These are phyloP conservation scores for Lentinula boryana DNA, from an alignment of 768 basidiomycete species.

Conservation along the genomic window DNA sequence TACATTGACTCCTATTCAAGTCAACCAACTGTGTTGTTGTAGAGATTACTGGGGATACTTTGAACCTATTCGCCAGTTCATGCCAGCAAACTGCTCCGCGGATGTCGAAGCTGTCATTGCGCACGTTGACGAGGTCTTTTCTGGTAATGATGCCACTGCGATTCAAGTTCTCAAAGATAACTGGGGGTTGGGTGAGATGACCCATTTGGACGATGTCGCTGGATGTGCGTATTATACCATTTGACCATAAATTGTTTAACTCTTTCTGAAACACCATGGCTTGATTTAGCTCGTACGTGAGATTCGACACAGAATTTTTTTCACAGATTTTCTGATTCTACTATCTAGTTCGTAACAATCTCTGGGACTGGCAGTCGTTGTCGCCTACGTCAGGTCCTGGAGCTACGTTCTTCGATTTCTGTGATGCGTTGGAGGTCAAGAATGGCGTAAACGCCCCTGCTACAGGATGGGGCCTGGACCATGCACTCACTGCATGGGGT, in stretches of 20 bases:
- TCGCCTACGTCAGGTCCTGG: conserved; percentile 29
- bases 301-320: neutral
- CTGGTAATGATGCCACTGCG: conserved; percentile 20
- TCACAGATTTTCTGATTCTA: neutral
- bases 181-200: conserved; percentile 33
- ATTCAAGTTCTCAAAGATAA: conserved; percentile 32
- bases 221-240: conserved; percentile 22
- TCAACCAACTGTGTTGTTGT: neutral
- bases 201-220: conserved; percentile 42
- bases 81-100: conserved; percentile 46
- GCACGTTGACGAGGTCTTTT: conserved; percentile 39
- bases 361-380: conserved; percentile 44
- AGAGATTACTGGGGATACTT: conserved; percentile 43
- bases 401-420: conserved; percentile 35
- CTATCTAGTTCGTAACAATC: conserved; percentile 20
- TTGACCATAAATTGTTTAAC: neutral
- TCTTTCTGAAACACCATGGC: neutral
- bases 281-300: conserved; percentile 2
- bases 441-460: conserved; percentile 30
- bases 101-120: conserved; percentile 44
- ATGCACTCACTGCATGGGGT: conserved; percentile 39
- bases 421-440: conserved; percentile 42
- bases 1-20: neutral
- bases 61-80: conserved; percentile 41
- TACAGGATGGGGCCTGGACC: conserved; percentile 36